These are phyloP conservation scores for Trypethelium eluteriae DNA, from an alignment of 495 filamentous ascomycete species.

Conservation along the genomic window DNA sequence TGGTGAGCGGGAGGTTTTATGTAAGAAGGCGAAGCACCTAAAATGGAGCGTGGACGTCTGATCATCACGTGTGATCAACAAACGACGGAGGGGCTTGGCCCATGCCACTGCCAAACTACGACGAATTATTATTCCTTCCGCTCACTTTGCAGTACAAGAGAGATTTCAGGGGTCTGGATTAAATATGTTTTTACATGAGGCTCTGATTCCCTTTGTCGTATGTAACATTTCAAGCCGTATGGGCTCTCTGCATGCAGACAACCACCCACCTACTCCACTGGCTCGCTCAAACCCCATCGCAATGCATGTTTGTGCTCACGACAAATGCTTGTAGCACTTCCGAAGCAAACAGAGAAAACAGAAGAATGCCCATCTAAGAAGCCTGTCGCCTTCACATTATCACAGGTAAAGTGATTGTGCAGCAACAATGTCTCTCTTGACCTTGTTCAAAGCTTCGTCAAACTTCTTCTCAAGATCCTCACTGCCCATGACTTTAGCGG, in stretches of 20 bases:
- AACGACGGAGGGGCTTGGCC: background rate
- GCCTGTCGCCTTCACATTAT: slow-evolving; percentile 6
- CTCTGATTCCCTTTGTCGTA: background rate
- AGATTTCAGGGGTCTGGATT: too few species aligned
- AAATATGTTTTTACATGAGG: too few species aligned
- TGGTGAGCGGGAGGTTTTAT: background rate
- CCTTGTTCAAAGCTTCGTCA: slow-evolving; percentile 70
- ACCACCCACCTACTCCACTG: background rate
- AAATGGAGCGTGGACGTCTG: background rate
- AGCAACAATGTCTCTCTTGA: slow-evolving; percentile 85
- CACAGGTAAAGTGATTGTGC: slow-evolving; percentile 87
- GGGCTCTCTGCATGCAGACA: background rate
- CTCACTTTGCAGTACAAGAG: too few species aligned
- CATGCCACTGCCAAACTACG: background rate
- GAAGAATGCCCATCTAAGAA: background rate
- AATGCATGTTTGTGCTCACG: background rate
- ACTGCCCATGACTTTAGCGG: slow-evolving; percentile 93
- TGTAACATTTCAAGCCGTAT: background rate
- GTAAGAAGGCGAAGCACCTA: background rate
- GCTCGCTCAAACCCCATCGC: background rate
- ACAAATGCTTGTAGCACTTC: background rate
- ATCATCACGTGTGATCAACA: slow-evolving; percentile 3
- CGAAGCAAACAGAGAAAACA: too few species aligned
- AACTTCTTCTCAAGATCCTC: slow-evolving; percentile 88
- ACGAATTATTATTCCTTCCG: background rate